phyloP scores from a whole-genome alignment of 176 grass and related monocot genomes.

The Elymus sibiricus region DNA sequence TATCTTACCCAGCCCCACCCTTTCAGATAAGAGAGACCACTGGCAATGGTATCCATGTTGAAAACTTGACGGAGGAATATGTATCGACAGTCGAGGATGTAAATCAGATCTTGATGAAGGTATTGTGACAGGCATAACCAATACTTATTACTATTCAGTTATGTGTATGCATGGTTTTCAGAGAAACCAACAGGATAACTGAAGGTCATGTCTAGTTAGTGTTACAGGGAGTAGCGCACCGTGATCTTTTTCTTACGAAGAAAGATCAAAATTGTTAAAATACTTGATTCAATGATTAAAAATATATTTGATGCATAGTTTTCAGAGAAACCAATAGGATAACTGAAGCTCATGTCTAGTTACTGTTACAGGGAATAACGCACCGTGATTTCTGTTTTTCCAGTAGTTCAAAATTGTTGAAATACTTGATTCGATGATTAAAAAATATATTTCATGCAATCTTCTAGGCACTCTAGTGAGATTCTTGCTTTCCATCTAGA shows the following conservation, averaged over 20 bases:
- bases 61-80: slow-evolving; percentile 91
- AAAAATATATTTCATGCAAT: slow-evolving; percentile 5
- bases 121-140: not conserved
- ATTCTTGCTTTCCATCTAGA: not conserved
- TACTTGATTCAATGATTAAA: not conserved
- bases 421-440: not conserved
- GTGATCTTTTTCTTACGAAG: not conserved
- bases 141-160: not conserved
- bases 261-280: not conserved
- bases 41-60: slow-evolving; percentile 68
- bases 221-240: not conserved
- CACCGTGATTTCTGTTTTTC: not conserved
- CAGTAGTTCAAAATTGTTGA: not conserved
- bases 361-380: not conserved
- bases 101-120: slow-evolving; percentile 92
- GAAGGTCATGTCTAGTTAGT: not conserved
- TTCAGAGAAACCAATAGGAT: not conserved
- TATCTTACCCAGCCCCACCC: slow-evolving; percentile 7
- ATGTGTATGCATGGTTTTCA: not conserved
- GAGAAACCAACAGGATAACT: not conserved
- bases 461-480: not conserved
- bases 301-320: not conserved
- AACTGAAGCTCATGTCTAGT: not conserved
- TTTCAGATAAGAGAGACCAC: slow-evolving; percentile 75
- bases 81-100: slow-evolving; percentile 74